These are phyloP conservation scores for Actinomortierella wolfii DNA, from an alignment of 371 early-diverging fungal species.

Conservation along the genomic window DNA sequence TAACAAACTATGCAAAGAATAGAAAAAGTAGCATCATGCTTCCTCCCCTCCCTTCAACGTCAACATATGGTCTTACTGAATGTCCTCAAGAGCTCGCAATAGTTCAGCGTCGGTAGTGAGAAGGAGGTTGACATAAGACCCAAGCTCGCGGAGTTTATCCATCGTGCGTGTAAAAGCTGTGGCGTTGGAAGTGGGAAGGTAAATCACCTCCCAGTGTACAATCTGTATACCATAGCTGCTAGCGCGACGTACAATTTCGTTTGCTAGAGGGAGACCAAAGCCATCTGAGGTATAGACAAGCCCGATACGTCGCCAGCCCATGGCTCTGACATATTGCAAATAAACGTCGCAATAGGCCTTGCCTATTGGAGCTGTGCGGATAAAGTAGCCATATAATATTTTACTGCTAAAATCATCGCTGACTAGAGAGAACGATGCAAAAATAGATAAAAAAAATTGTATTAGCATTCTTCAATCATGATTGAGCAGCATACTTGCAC, in stretches of 20 bases:
- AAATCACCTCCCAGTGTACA: not conserved
- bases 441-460: not conserved
- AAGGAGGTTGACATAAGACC: conserved; percentile 7
- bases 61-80: no score
- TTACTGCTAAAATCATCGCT: conserved; percentile 10
- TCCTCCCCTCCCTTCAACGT: no score
- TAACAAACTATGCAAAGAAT: no score
- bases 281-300: conserved; percentile 5
- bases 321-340: conserved; percentile 3
- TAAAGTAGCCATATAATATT: conserved; percentile 6
- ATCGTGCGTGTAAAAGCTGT: not conserved
- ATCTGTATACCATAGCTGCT: conserved; percentile 1
- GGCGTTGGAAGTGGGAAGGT: not conserved
- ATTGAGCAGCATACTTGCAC: no score
- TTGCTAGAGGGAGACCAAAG: conserved; percentile 4
- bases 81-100: conserved; percentile 1
- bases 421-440: not conserved
- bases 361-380: conserved; percentile 3
- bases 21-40: no score
- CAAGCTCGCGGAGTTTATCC: not conserved
- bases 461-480: no score
- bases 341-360: not conserved
- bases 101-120: not conserved
- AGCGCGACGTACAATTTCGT: not conserved
- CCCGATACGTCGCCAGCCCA: conserved; percentile 19